Evolutionary conservation across 2,329 filamentous ascomycete genomes (phyloP).

Genomic region (Chaetomiaceae sp.): DNA sequence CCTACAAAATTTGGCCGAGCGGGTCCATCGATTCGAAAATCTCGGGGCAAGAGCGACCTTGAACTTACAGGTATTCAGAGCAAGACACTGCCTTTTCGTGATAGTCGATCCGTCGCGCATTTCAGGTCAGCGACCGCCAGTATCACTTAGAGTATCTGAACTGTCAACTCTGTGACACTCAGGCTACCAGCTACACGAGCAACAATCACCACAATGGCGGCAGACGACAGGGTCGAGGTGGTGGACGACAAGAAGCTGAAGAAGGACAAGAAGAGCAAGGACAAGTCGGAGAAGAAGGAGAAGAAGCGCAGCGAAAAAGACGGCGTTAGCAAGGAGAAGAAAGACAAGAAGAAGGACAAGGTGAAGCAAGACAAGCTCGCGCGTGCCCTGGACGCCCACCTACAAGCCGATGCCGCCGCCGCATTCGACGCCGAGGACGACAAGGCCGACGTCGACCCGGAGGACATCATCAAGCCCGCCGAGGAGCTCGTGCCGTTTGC

Average conservation of each 20-base stretch:
- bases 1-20: slow-evolving; percentile 22
- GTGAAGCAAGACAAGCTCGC: slow-evolving; percentile 68
- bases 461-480: slow-evolving; percentile 37
- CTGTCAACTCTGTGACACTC: too few relatives aligned
- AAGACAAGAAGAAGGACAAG: slow-evolving; percentile 62
- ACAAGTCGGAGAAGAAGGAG: slow-evolving; percentile 36
- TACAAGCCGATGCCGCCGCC: slow-evolving; percentile 50
- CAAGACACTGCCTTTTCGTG: neutral
- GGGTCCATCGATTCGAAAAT: slow-evolving; percentile 17
- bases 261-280: slow-evolving; percentile 37
- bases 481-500: slow-evolving; percentile 75
- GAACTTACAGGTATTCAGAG: neutral
- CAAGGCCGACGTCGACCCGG: slow-evolving; percentile 37
- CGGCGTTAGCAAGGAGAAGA: slow-evolving; percentile 49
- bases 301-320: slow-evolving; percentile 48
- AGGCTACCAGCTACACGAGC: too few relatives aligned
- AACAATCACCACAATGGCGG: slow-evolving; percentile 18
- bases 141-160: too few relatives aligned
- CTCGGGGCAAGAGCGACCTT: slow-evolving; percentile 9
- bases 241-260: slow-evolving; percentile 21
- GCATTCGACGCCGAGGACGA: slow-evolving; percentile 35
- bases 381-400: slow-evolving; percentile 58
- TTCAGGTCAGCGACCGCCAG: too few relatives aligned
- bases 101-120: neutral
- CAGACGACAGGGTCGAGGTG: slow-evolving; percentile 18